Conservation (phyloP, 345 rosid species). For the Limnanthes douglasii region DNA sequence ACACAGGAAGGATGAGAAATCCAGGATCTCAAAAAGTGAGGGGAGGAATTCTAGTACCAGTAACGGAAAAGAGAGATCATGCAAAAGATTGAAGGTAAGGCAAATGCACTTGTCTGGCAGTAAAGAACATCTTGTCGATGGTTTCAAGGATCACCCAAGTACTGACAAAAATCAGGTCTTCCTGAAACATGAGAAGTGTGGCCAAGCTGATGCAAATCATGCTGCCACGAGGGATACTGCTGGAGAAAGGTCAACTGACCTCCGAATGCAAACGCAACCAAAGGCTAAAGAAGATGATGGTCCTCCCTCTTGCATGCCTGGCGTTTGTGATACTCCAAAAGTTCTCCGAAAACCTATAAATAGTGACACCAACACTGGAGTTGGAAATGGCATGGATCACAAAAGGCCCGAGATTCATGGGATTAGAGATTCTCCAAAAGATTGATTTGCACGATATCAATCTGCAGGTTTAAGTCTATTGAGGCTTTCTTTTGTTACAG, state of each 20-base stretch:
- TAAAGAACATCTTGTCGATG: slow-evolving; percentile 15
- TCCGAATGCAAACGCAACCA: slow-evolving; percentile 9
- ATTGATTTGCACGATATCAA: too few relatives aligned
- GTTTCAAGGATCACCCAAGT: slow-evolving; percentile 15
- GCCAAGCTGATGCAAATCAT: too few relatives aligned
- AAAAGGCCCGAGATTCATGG: too few relatives aligned
- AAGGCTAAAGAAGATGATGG: slow-evolving; percentile 11
- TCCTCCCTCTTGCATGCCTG: slow-evolving; percentile 20
- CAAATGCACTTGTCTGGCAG: too few relatives aligned
- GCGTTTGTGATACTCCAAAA: too few relatives aligned
- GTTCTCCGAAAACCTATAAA: slow-evolving; percentile 14
- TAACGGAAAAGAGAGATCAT: slow-evolving; percentile 7
- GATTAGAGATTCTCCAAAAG: slow-evolving; percentile 14
- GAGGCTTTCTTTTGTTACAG: too few relatives aligned
- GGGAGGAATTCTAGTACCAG: too few relatives aligned
- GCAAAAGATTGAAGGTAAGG: slow-evolving; percentile 14
- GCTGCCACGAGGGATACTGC: too few relatives aligned
- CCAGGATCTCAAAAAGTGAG: slow-evolving; percentile 13
- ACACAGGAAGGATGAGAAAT: slow-evolving; percentile 20
- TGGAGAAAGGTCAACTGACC: slow-evolving; percentile 13
- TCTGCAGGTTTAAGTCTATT: too few relatives aligned
- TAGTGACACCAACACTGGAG: slow-evolving; percentile 15
- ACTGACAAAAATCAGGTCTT: too few relatives aligned
- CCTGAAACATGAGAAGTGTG: too few relatives aligned
- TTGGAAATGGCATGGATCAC: too few relatives aligned